Percentiles rank a stretch among this genome's conserved stretches.
These are phyloP conservation scores for Ailanthus altissimus DNA, from an alignment of 345 rosid genomes.

Conservation along the genomic window DNA sequence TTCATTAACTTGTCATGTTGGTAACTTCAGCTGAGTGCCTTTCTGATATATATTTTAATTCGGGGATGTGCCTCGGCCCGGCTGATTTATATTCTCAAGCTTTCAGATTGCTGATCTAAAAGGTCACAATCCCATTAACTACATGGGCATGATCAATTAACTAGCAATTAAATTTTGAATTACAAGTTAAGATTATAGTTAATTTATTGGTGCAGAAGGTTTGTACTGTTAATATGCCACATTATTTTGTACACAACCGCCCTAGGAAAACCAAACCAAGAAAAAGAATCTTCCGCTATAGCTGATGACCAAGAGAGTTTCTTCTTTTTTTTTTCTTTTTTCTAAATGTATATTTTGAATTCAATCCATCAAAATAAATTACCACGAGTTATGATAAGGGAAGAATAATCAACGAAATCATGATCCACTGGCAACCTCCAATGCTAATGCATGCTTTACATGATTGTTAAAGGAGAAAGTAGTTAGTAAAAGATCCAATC, in stretches of 20 bases:
- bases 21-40: conserved; percentile 30
- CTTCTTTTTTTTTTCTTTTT: too few species aligned
- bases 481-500: neutral
- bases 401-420: too few species aligned
- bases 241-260: neutral
- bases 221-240: neutral
- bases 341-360: neutral
- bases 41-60: conserved; percentile 20
- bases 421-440: too few species aligned
- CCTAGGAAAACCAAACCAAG: neutral
- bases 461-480: neutral
- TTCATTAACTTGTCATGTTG: conserved; percentile 34
- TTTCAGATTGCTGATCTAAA: conserved; percentile 17
- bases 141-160: neutral
- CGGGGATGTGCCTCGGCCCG: neutral
- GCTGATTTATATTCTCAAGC: conserved; percentile 2
- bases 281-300: conserved; percentile 15
- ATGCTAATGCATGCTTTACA: neutral
- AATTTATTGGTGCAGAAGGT: neutral
- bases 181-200: neutral
- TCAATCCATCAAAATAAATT: neutral
- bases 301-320: neutral
- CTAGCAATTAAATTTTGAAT: neutral
- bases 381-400: neutral
- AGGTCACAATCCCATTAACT: conserved; percentile 31